A percentile compares a stretch with the other conserved stretches of the same genome.
phyloP scores from a whole-genome alignment of 768 basidiomycete genomes.

The Rhizopogon rudus region DNA sequence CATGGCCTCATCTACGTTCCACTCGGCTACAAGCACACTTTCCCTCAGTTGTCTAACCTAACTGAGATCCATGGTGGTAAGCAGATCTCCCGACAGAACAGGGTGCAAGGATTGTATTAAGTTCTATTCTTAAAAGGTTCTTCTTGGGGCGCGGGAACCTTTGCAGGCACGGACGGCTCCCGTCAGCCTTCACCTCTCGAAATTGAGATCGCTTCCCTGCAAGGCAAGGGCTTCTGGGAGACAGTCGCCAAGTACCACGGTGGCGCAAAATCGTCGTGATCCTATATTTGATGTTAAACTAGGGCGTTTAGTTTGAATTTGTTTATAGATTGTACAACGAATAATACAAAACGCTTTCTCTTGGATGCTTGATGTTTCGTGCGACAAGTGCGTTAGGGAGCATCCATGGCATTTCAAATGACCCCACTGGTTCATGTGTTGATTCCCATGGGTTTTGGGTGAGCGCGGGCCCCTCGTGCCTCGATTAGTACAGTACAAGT shows the following conservation, averaged over 20 bases:
- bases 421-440: too few species aligned
- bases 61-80: constrained; percentile 43
- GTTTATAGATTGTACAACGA: neutral
- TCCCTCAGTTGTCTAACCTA: constrained; percentile 34
- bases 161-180: constrained; percentile 48
- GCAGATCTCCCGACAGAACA: constrained; percentile 5
- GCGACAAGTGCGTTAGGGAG: neutral
- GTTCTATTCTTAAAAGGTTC: constrained; percentile 41
- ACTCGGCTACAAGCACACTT: constrained; percentile 42
- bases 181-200: constrained; percentile 59
- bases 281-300: neutral
- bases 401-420: neutral
- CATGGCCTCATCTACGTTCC: constrained; percentile 53
- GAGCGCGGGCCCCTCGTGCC: neutral
- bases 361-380: neutral
- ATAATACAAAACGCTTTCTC: neutral
- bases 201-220: constrained; percentile 49
- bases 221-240: constrained; percentile 54
- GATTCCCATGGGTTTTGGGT: neutral
- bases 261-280: constrained; percentile 8
- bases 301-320: neutral
- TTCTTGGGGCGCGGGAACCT: constrained; percentile 79
- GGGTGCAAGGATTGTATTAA: neutral
- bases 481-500: neutral
- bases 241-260: constrained; percentile 33